A percentile compares a stretch with the other conserved stretches of the same genome.
phyloP scores from a whole-genome alignment of 108 stramenopile genomes.

The Cyclostephanos tholiformis region DNA sequence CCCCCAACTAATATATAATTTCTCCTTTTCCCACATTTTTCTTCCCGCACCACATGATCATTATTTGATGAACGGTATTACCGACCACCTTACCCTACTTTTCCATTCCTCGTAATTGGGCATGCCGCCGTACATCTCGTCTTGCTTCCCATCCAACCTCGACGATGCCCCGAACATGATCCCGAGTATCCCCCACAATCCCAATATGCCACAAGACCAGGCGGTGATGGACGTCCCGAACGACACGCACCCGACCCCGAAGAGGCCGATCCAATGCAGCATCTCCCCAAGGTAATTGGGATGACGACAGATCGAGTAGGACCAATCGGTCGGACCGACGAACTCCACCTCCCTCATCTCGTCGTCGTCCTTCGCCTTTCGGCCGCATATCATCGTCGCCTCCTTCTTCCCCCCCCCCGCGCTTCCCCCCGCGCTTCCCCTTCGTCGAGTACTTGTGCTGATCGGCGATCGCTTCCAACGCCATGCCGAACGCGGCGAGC shows the following conservation, averaged over 20 bases:
- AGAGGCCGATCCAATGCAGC: slow-evolving; percentile 71
- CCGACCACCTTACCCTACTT: slow-evolving; percentile 36
- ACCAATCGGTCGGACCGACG: slow-evolving; percentile 38
- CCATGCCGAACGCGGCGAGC: slow-evolving; percentile 23
- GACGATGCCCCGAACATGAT: slow-evolving; percentile 65
- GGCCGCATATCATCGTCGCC: no score
- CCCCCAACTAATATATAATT: no score
- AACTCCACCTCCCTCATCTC: slow-evolving; percentile 20
- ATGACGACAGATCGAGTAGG: slow-evolving; percentile 67
- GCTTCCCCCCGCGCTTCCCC: slow-evolving; percentile 15
- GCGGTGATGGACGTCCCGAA: slow-evolving; percentile 53
- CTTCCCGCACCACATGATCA: not conserved
- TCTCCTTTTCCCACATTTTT: no score
- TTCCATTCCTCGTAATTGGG: slow-evolving; percentile 55
- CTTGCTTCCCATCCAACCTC: slow-evolving; percentile 62
- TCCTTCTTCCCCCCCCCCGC: not conserved
- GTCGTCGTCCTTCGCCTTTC: not conserved
- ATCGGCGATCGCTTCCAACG: slow-evolving; percentile 43
- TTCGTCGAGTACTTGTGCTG: slow-evolving; percentile 48
- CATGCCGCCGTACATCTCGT: slow-evolving; percentile 63
- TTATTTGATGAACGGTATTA: slow-evolving; percentile 54
- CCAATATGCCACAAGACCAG: slow-evolving; percentile 51
- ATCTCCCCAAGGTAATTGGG: slow-evolving; percentile 80
- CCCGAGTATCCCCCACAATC: slow-evolving; percentile 58
- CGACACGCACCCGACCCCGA: slow-evolving; percentile 52